Percentiles rank a stretch among this genome's conserved stretches.
Evolutionary conservation across 1,284 basidiomycete species (phyloP).

Genomic region (Termitomyces sp.): DNA sequence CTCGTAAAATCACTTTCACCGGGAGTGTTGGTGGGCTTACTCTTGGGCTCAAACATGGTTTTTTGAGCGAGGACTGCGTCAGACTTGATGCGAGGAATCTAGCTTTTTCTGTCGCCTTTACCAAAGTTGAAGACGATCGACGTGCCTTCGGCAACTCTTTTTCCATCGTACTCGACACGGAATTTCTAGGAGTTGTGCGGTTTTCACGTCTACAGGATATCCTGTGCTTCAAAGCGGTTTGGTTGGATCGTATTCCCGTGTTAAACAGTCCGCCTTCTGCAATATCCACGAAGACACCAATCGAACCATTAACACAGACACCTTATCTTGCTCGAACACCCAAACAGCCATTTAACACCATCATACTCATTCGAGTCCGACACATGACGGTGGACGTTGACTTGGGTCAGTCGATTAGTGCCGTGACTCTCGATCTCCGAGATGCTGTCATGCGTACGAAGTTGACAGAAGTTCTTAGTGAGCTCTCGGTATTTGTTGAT

Average conservation of each 20-base stretch:
- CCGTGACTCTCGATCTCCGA: slow-evolving; percentile 58
- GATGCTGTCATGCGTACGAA: slow-evolving; percentile 58
- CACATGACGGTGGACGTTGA: slow-evolving; percentile 71
- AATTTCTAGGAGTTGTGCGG: slow-evolving; percentile 67
- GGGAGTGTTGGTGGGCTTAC: slow-evolving; percentile 78
- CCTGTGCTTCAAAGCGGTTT: slow-evolving; percentile 86
- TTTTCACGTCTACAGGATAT: slow-evolving; percentile 83
- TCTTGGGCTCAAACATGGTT: slow-evolving; percentile 74
- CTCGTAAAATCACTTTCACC: slow-evolving; percentile 65
- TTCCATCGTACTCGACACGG: slow-evolving; percentile 70
- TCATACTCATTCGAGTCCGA: slow-evolving; percentile 65
- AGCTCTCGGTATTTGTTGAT: slow-evolving; percentile 64
- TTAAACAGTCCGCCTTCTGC: slow-evolving; percentile 43
- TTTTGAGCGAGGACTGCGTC: slow-evolving; percentile 75
- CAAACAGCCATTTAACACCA: slow-evolving; percentile 52
- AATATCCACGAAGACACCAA: slow-evolving; percentile 23
- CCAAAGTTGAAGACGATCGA: slow-evolving; percentile 40
- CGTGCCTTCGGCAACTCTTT: slow-evolving; percentile 49
- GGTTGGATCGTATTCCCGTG: slow-evolving; percentile 80
- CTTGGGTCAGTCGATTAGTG: slow-evolving; percentile 72
- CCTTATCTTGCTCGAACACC: slow-evolving; percentile 17
- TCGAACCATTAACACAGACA: slow-evolving; percentile 20
- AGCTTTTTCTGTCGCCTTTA: slow-evolving; percentile 64
- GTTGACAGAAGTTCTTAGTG: slow-evolving; percentile 51
- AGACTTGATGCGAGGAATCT: slow-evolving; percentile 73